These are phyloP conservation scores for Pontederia paniculata DNA, from an alignment of 176 grass and related monocot genomes.

Conservation along the genomic window DNA sequence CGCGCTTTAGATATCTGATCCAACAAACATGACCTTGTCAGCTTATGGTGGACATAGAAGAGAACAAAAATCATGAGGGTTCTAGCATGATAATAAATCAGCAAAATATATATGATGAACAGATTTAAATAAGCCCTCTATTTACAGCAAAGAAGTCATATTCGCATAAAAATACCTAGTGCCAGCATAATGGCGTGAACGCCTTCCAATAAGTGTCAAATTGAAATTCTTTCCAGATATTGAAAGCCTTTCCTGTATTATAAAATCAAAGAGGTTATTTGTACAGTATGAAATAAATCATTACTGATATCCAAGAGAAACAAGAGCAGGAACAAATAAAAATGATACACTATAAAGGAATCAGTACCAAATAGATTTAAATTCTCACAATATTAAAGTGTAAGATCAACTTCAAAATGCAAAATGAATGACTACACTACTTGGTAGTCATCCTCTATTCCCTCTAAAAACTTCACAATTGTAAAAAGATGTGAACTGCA, in stretches of 20 bases:
- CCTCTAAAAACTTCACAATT: too few species aligned
- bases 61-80: too few species aligned
- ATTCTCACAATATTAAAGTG: too few species aligned
- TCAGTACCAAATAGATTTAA: too few species aligned
- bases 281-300: slow-evolving; percentile 15
- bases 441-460: too few species aligned
- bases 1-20: slow-evolving; percentile 90
- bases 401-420: too few species aligned
- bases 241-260: slow-evolving; percentile 67
- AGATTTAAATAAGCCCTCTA: not conserved
- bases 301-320: slow-evolving; percentile 3
- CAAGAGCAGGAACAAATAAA: not conserved
- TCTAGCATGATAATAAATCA: too few species aligned
- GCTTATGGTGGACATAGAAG: too few species aligned
- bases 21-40: not conserved
- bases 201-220: slow-evolving; percentile 80
- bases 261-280: not conserved
- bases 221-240: slow-evolving; percentile 62
- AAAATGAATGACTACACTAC: too few species aligned
- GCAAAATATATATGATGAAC: not conserved
- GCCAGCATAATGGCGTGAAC: slow-evolving; percentile 82
- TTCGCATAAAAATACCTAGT: slow-evolving; percentile 47
- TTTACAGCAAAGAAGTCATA: slow-evolving; percentile 9
- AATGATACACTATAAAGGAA: too few species aligned
- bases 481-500: too few species aligned